phyloP scores from a whole-genome alignment of 2,329 filamentous ascomycete genomes.

The Aspergillus glaucus region DNA sequence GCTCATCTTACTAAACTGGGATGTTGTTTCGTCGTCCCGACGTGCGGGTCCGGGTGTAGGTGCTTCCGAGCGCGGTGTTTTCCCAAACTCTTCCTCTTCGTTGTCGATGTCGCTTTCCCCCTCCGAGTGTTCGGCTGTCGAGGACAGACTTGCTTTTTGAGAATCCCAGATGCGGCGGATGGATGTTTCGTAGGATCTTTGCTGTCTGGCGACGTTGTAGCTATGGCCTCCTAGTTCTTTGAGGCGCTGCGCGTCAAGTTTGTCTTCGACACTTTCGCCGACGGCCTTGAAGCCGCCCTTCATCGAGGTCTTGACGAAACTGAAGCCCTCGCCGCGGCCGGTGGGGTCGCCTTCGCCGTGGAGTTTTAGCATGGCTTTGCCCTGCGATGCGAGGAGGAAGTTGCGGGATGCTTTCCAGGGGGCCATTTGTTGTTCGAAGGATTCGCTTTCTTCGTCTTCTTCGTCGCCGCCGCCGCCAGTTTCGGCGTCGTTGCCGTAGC shows the following conservation, averaged over 20 bases:
- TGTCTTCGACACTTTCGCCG: conserved; percentile 80
- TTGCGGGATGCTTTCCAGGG: conserved; percentile 97
- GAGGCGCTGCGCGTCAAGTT: conserved; percentile 69
- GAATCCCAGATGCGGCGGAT: conserved; percentile 90
- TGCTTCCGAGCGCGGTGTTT: conserved; percentile 61
- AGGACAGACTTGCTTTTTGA: conserved; percentile 71
- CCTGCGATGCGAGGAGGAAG: conserved; percentile 85
- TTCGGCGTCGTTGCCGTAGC: conserved; percentile 66
- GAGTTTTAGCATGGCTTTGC: conserved; percentile 93
- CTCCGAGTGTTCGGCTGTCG: conserved; percentile 68
- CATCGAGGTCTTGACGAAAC: conserved; percentile 97
- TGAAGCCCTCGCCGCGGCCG: conserved; percentile 87
- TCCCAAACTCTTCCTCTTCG: conserved; percentile 44
- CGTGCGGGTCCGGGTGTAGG: conserved; percentile 52
- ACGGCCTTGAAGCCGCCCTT: conserved; percentile 93
- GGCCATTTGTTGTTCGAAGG: conserved; percentile 79
- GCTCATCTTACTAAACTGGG: conserved; percentile 68
- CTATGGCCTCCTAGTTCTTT: conserved; percentile 76
- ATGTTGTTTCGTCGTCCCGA: conserved; percentile 68
- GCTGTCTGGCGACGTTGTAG: conserved; percentile 94
- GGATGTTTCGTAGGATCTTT: conserved; percentile 83
- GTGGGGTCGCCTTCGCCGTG: conserved; percentile 94
- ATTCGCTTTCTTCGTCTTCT: conserved; percentile 63
- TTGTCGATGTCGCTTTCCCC: conserved; percentile 57
- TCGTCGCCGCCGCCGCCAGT: conserved; percentile 59